Conservation (phyloP, 495 filamentous ascomycete genomes). For the Halenospora varia region DNA sequence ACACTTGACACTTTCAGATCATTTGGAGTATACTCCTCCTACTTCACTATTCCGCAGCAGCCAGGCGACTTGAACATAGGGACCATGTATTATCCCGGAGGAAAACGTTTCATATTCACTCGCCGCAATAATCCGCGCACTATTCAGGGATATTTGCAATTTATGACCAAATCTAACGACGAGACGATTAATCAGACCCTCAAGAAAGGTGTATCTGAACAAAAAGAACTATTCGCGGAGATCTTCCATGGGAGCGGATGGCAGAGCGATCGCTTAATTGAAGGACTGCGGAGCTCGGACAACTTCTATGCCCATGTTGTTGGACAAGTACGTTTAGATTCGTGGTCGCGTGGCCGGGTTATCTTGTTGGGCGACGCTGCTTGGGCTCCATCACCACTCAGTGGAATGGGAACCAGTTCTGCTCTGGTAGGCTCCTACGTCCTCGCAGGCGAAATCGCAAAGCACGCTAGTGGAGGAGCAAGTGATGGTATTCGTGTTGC, state of each 20-base stretch:
- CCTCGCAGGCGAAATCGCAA: conserved; percentile 48
- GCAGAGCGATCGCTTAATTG: conserved; percentile 36
- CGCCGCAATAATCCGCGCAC: conserved; percentile 18
- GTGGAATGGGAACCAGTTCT: conserved; percentile 45
- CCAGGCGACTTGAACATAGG: conserved; percentile 19
- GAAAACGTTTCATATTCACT: conserved; percentile 26
- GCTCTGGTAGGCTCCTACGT: conserved; percentile 46
- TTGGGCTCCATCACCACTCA: conserved; percentile 33
- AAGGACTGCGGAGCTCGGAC: conserved; percentile 31
- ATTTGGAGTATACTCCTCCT: conserved; percentile 32
- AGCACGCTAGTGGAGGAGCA: conserved; percentile 13
- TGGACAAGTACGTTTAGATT: conserved; percentile 32
- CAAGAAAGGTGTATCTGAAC: conserved; percentile 33
- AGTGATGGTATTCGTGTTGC: neutral
- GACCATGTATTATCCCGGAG: conserved; percentile 19
- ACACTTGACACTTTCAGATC: conserved; percentile 25
- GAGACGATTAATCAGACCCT: no score
- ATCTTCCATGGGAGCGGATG: conserved; percentile 42
- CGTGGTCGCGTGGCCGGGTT: conserved; percentile 31
- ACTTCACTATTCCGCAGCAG: conserved; percentile 33
- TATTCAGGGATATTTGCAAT: conserved; percentile 22
- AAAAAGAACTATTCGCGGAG: conserved; percentile 35
- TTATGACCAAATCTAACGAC: no score
- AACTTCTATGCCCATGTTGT: conserved; percentile 41
- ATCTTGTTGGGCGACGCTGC: neutral